Conservation (phyloP, 2,329 filamentous ascomycete genomes). For the Paraphaeosphaeria sporulosa region DNA sequence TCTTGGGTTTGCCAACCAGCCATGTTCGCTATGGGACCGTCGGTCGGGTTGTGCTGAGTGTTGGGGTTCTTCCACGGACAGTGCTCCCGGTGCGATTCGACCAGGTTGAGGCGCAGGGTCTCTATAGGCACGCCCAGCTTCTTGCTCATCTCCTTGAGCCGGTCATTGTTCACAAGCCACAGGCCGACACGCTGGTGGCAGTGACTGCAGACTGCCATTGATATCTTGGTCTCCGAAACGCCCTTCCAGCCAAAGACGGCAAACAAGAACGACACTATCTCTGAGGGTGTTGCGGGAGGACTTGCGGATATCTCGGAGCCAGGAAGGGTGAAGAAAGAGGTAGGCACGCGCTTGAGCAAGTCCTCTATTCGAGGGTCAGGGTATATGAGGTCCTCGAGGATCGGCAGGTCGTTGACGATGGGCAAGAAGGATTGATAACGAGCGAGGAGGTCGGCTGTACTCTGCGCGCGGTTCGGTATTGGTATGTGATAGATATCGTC, state of each 20-base stretch:
- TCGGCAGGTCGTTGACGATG: constrained; percentile 43
- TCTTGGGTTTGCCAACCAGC: constrained; percentile 46
- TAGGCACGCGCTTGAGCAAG: constrained; percentile 34
- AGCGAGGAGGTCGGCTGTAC: constrained; percentile 46
- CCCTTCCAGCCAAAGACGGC: constrained; percentile 59
- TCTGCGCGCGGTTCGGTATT: constrained; percentile 48
- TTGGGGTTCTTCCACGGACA: constrained; percentile 51
- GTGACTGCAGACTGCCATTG: constrained; percentile 80
- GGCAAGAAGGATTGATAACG: constrained; percentile 51
- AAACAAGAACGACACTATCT: constrained; percentile 40
- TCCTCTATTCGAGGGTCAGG: constrained; percentile 37
- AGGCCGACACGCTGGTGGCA: constrained; percentile 89
- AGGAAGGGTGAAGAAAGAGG: constrained; percentile 30
- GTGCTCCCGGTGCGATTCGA: constrained; percentile 50
- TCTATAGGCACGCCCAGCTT: constrained; percentile 41
- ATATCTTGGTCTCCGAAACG: constrained; percentile 68
- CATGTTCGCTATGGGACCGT: constrained; percentile 42
- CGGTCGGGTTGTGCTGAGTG: constrained; percentile 41
- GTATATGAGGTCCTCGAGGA: constrained; percentile 42
- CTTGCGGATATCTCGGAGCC: constrained; percentile 21
- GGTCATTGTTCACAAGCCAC: constrained; percentile 76
- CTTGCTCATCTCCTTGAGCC: constrained; percentile 43
- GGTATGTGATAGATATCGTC: constrained; percentile 70
- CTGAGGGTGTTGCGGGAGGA: constrained; percentile 28
- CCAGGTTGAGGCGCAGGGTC: constrained; percentile 44